phyloP scores from a whole-genome alignment of 306 rosid species.

The Prinsepia uniflora region DNA sequence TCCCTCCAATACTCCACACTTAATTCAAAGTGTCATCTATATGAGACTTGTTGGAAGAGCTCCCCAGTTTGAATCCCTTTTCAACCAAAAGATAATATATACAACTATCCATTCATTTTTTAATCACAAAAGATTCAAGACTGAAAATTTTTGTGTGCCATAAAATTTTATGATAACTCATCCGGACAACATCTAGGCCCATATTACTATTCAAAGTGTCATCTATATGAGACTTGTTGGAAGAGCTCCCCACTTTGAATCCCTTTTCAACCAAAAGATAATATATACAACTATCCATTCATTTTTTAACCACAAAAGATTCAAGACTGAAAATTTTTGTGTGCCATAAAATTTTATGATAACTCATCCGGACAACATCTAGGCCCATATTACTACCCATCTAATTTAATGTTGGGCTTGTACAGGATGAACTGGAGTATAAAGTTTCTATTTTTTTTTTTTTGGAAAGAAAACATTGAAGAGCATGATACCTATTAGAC shows the following conservation, averaged over 20 bases:
- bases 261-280: neutral
- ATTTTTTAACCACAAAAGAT: neutral
- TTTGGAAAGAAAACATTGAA: neutral
- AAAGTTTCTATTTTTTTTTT: neutral
- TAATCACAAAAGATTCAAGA: neutral
- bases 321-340: neutral
- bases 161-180: neutral
- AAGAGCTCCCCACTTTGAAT: no score
- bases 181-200: neutral
- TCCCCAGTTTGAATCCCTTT: no score
- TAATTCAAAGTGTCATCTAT: neutral
- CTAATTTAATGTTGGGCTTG: neutral
- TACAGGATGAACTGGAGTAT: neutral
- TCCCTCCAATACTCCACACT: no score
- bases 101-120: neutral
- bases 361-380: conserved; percentile 4
- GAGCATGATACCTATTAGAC: neutral
- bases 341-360: neutral
- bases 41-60: no score
- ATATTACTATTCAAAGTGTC: neutral
- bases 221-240: no score
- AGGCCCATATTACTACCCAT: neutral
- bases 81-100: neutral
- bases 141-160: neutral
- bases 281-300: neutral